Base-by-base conservation (phyloP, 2,329 filamentous ascomycete genomes). In the Paracamarosporium sp. region DNA sequence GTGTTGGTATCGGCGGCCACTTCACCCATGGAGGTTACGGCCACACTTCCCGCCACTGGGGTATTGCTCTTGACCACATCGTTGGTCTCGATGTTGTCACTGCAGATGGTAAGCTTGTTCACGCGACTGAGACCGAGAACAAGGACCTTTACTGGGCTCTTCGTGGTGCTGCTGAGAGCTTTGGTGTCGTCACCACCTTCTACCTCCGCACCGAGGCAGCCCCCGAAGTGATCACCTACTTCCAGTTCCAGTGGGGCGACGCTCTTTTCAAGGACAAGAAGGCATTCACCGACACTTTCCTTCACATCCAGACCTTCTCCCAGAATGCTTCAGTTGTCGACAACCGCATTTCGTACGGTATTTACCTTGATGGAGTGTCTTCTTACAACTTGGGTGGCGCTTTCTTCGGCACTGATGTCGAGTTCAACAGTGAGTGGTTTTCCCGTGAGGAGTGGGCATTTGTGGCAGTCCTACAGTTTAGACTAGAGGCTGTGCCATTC, bases 101-200 rank as follows among this genome's bases (percentile, higher is more conserved):
- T 22, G 77, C 77, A 11, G 66, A 74, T 20, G 79, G 78, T n/a
- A 69, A 68, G 1, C 61, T 79, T 20, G 61, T 78, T 43, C 72
- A 72, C 20, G 73, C 73, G n/a, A 73, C 72, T 17, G 54, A 64
- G 7, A 67, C 57, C 11, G 57, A 67, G 28, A 70, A 79, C 51
- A 48, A 70, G 0, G 77, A 80, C 5, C 72, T 81, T 13, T 80
- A 73, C 65, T 80, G 78, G 76, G 78, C 73, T 6, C 60, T 79
- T n/a, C 71, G 70, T 20, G 78, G 78, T 5, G 78, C 77, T 7
- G 78, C 77, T 2, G 73, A 74, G 30, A 79, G 77, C 11, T 78
- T 79, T 48, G 78, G 78, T 17, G 72, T 79, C 50, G 71, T 78
- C 28, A 74, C 69, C 41, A 76, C 64, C 17, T 77, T 74, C 57